Evolutionary conservation across 148 eudicot genomes (phyloP).

Genomic region (Rhododendron mucronatum): DNA sequence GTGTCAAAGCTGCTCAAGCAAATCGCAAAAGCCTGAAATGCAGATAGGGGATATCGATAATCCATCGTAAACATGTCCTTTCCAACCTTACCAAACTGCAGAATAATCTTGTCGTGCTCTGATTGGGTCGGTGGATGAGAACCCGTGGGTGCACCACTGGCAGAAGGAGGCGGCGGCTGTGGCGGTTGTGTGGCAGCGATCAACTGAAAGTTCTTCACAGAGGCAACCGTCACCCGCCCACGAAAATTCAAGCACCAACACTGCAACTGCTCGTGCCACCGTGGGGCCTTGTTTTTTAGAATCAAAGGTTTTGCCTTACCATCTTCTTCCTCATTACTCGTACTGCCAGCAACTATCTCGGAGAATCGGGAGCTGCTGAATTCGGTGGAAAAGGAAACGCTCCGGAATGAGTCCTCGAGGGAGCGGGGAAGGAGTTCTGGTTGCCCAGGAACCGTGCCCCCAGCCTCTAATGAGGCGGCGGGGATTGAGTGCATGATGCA

Average conservation of each 20-base stretch:
- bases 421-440: conserved; percentile 44
- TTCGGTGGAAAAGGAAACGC: conserved; percentile 50
- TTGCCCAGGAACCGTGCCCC: conserved; percentile 48
- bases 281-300: conserved; percentile 26
- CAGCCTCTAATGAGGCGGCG: conserved; percentile 36
- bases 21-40: conserved; percentile 62
- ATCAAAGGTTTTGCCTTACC: conserved; percentile 24
- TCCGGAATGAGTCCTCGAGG: conserved; percentile 54
- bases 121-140: conserved; percentile 23
- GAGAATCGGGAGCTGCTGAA: conserved; percentile 53
- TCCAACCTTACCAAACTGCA: conserved; percentile 39
- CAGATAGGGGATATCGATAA: conserved; percentile 45
- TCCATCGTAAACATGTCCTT: conserved; percentile 49
- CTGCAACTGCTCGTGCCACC: conserved; percentile 32
- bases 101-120: conserved; percentile 45
- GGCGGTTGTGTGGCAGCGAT: conserved; percentile 12
- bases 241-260: conserved; percentile 31
- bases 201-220: conserved; percentile 30
- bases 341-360: conserved; percentile 22
- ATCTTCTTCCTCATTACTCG: conserved; percentile 27
- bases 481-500: conserved; percentile 59
- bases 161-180: background rate
- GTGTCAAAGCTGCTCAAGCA: conserved; percentile 69
- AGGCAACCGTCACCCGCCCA: conserved; percentile 28
- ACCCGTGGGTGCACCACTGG: conserved; percentile 17